phyloP scores from a whole-genome alignment of 2,329 filamentous ascomycete genomes.

The Lomentospora prolificans region DNA sequence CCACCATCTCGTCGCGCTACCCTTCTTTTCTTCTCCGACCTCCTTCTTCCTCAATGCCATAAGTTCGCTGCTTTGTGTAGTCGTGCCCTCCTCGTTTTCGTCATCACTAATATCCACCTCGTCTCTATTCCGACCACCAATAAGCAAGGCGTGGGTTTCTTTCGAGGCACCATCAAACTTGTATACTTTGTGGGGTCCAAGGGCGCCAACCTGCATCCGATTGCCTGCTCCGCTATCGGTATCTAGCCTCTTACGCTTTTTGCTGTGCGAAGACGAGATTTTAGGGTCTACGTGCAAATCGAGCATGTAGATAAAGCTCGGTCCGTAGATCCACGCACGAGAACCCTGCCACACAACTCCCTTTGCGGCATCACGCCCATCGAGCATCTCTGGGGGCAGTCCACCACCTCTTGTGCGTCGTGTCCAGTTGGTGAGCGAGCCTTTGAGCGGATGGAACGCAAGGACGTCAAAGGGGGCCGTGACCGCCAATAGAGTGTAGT shows the following conservation, averaged over 20 bases:
- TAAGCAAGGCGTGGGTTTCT: slow-evolving; percentile 9
- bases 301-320: slow-evolving; percentile 84
- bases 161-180: slow-evolving; percentile 19
- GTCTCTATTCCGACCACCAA: slow-evolving; percentile 23
- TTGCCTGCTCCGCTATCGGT: slow-evolving; percentile 41
- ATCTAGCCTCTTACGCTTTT: slow-evolving; percentile 45
- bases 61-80: background rate
- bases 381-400: slow-evolving; percentile 65
- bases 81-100: slow-evolving; percentile 18
- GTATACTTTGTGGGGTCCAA: slow-evolving; percentile 33
- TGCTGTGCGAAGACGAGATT: slow-evolving; percentile 22
- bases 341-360: slow-evolving; percentile 74
- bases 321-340: slow-evolving; percentile 80
- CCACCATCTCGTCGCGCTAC: slow-evolving; percentile 47
- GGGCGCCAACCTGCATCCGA: slow-evolving; percentile 36
- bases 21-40: slow-evolving; percentile 28
- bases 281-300: slow-evolving; percentile 60
- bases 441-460: slow-evolving; percentile 69
- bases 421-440: slow-evolving; percentile 76
- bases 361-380: slow-evolving; percentile 70
- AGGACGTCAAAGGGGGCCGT: slow-evolving; percentile 45
- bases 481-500: slow-evolving; percentile 43
- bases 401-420: slow-evolving; percentile 67
- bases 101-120: slow-evolving; percentile 26
- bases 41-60: slow-evolving; percentile 16